Percentiles rank a stretch among this genome's conserved stretches.
Conservation (phyloP, 805 yeast species). For the Cyberlindnera bimundalis region DNA sequence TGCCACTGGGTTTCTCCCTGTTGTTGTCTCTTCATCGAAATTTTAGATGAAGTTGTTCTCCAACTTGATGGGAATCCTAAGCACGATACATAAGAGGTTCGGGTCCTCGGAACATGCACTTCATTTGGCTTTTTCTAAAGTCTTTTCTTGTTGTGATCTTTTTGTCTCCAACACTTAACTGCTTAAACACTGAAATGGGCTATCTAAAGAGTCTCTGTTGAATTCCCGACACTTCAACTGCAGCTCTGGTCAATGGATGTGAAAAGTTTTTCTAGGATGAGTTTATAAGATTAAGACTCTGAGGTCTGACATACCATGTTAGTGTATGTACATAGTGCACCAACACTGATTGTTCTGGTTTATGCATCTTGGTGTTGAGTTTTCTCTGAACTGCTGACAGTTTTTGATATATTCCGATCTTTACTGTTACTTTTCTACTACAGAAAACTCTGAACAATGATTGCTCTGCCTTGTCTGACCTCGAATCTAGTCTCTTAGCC, state of each 20-base stretch:
- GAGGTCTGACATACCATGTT: constrained; percentile 1
- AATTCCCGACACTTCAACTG: constrained; percentile 86
- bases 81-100: constrained; percentile 48
- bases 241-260: constrained; percentile 14
- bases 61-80: constrained; percentile 4
- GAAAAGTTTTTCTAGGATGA: constrained; percentile 8
- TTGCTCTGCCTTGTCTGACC: neutral
- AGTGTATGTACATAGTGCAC: too few relatives aligned
- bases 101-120: constrained; percentile 53
- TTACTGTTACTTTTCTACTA: too few relatives aligned
- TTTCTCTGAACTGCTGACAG: too few relatives aligned
- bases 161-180: constrained; percentile 13
- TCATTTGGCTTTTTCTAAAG: neutral
- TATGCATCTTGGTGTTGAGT: neutral
- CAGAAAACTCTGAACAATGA: neutral
- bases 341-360: neutral
- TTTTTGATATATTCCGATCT: too few relatives aligned
- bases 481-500: neutral
- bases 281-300: neutral
- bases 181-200: constrained; percentile 9
- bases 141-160: neutral
- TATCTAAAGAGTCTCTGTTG: constrained; percentile 30
- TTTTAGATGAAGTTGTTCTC: neutral
- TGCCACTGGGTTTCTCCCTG: constrained; percentile 8
- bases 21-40: neutral